phyloP scores from a whole-genome alignment of 495 filamentous ascomycete genomes.

The Penicillium macrosclerotiorum region DNA sequence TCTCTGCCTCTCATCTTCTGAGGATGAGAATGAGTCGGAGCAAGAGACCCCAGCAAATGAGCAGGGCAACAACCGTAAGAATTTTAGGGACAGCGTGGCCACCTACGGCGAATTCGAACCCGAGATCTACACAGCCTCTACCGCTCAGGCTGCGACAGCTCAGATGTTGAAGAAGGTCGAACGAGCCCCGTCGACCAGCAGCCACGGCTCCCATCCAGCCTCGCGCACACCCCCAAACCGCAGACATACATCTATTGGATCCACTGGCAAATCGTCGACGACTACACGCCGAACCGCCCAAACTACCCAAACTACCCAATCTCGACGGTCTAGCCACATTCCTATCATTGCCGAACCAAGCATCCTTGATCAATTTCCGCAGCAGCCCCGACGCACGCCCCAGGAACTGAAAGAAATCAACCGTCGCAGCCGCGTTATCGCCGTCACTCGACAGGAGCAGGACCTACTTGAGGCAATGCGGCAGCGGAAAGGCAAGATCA shows the following conservation, averaged over 20 bases:
- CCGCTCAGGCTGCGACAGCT: constrained; percentile 33
- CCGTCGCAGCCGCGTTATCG: constrained; percentile 68
- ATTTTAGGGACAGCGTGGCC: constrained; percentile 35
- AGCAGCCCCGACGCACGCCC: constrained; percentile 14
- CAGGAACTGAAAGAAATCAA: constrained; percentile 34
- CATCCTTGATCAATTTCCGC: constrained; percentile 25
- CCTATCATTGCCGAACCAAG: constrained; percentile 36
- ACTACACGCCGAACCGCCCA: constrained; percentile 17
- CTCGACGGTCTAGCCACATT: constrained; percentile 34
- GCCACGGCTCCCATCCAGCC: constrained; percentile 25
- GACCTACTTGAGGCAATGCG: constrained; percentile 79
- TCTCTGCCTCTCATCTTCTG: constrained; percentile 56
- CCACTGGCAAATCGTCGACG: constrained; percentile 25
- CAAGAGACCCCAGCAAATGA: constrained; percentile 15
- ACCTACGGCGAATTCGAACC: constrained; percentile 40
- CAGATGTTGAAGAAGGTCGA: constrained; percentile 27
- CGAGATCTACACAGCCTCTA: constrained; percentile 43
- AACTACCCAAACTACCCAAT: too few species aligned
- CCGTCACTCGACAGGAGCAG: constrained; percentile 83
- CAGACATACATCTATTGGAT: constrained; percentile 25
- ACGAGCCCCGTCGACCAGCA: constrained; percentile 29
- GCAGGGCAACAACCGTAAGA: constrained; percentile 10
- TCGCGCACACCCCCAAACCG: constrained; percentile 12
- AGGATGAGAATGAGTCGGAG: constrained; percentile 49
- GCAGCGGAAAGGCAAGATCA: constrained; percentile 72